A percentile compares a stretch with the other conserved stretches of the same genome.
Conservation (phyloP, 768 basidiomycete genomes). For the Naganishia vaughanmartiniae region DNA sequence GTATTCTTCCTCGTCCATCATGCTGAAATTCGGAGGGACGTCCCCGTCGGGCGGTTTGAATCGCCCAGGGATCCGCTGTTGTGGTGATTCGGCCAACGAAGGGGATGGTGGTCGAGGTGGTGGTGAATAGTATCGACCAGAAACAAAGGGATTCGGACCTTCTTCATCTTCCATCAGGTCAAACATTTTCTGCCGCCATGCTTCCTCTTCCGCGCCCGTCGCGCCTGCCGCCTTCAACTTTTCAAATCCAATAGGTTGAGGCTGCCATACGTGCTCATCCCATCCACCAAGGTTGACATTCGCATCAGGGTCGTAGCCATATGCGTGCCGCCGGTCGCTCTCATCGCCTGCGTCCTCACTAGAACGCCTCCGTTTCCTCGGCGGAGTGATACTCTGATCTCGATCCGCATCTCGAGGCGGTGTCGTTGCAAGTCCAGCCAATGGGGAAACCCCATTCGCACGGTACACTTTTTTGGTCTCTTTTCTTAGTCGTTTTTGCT, state of each 20-base stretch:
- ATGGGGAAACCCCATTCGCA: conserved; percentile 39
- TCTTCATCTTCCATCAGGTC: conserved; percentile 63
- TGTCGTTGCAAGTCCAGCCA: conserved; percentile 29
- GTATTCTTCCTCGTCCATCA: conserved; percentile 84
- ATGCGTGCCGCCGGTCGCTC: neutral
- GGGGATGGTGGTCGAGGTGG: conserved; percentile 55
- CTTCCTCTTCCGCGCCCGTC: conserved; percentile 63
- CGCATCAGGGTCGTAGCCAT: conserved; percentile 4
- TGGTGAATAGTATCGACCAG: conserved; percentile 31
- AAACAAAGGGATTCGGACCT: conserved; percentile 28
- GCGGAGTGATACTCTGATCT: conserved; percentile 43
- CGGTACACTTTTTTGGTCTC: conserved; percentile 39
- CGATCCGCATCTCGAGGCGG: conserved; percentile 35
- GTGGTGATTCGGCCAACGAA: neutral
- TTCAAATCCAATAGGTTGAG: conserved; percentile 5
- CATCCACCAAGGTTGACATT: conserved; percentile 13
- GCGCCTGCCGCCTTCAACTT: neutral
- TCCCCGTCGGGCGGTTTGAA: conserved; percentile 5
- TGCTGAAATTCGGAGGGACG: conserved; percentile 49
- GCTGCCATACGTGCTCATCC: conserved; percentile 28
- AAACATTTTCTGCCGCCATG: conserved; percentile 71
- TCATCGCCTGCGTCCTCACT: neutral
- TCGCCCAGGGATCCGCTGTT: conserved; percentile 14
- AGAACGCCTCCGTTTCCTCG: conserved; percentile 33
- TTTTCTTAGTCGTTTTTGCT: conserved; percentile 37